These are phyloP conservation scores for Remersonia thermophila DNA, from an alignment of 2,329 filamentous ascomycete genomes.

Conservation along the genomic window DNA sequence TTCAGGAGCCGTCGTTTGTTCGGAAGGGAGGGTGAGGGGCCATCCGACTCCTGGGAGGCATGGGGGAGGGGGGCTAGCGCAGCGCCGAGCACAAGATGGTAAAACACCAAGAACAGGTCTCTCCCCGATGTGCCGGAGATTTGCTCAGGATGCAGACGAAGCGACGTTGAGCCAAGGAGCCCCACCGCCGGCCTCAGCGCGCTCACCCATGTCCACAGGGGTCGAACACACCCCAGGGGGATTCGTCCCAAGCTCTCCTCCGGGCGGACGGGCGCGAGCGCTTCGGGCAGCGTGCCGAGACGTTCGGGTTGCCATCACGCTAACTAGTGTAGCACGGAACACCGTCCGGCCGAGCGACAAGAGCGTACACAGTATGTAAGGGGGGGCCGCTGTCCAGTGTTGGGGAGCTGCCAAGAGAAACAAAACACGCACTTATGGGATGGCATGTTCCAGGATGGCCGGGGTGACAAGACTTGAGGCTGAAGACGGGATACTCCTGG, in stretches of 20 bases:
- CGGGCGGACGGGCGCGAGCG: too few relatives aligned
- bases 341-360: conserved; percentile 20
- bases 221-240: neutral
- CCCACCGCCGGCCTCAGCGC: too few relatives aligned
- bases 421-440: conserved; percentile 1
- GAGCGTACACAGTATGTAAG: too few relatives aligned
- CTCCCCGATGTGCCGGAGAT: conserved; percentile 9
- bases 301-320: too few relatives aligned
- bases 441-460: conserved; percentile 1
- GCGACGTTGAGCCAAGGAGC: conserved; percentile 1
- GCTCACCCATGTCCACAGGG: too few relatives aligned
- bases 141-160: conserved; percentile 5
- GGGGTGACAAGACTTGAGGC: neutral
- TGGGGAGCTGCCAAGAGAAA: conserved; percentile 13
- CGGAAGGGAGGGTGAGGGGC: conserved; percentile 26
- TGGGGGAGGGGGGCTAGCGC: conserved; percentile 15
- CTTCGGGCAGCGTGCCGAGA: too few relatives aligned
- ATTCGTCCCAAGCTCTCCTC: conserved; percentile 1
- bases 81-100: conserved; percentile 20
- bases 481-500: conserved; percentile 6
- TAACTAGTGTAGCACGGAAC: too few relatives aligned
- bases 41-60: conserved; percentile 31
- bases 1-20: conserved; percentile 20
- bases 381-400: conserved; percentile 14
- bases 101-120: conserved; percentile 20